Evolutionary conservation across 2,329 filamentous ascomycete genomes (phyloP).

Genomic region (Pestalotiopsis fici): DNA sequence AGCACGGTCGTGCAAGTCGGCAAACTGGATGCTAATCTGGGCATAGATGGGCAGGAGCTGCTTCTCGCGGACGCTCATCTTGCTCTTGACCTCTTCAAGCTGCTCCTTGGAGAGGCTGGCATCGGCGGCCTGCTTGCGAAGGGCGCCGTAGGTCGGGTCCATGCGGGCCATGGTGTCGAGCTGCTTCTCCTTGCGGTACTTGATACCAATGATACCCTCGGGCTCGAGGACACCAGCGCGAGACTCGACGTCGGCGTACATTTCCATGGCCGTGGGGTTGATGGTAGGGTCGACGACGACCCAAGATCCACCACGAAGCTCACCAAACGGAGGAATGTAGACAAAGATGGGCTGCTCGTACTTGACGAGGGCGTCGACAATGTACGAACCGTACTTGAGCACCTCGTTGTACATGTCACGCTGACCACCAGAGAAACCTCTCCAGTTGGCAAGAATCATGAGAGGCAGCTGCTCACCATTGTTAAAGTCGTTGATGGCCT

Average conservation of each 20-base stretch:
- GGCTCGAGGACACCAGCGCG: constrained; percentile 97
- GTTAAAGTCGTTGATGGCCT: constrained; percentile 99
- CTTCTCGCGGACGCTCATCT: constrained; percentile 85
- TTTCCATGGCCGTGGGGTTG: constrained; percentile 96
- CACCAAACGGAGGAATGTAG: constrained; percentile 95
- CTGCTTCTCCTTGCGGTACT: constrained; percentile 96
- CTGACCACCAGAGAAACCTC: constrained; percentile 99
- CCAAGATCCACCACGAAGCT: constrained; percentile 98
- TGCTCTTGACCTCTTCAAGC: constrained; percentile 75
- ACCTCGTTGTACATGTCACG: constrained; percentile 99
- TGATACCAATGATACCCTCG: constrained; percentile 98
- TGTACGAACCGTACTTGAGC: constrained; percentile 98
- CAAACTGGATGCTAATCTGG: constrained; percentile 95
- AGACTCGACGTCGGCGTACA: constrained; percentile 95
- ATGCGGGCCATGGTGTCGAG: constrained; percentile 96
- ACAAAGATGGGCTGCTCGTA: constrained; percentile 99
- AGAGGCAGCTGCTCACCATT: constrained; percentile 95
- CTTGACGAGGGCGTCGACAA: constrained; percentile 96
- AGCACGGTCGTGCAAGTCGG: constrained; percentile 93
- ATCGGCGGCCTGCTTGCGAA: constrained; percentile 77
- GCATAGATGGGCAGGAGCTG: constrained; percentile 88
- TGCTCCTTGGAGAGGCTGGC: constrained; percentile 72
- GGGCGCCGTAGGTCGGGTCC: constrained; percentile 78
- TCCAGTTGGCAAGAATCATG: constrained; percentile 99
- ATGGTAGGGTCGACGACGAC: constrained; percentile 99